Conservation (phyloP, 225 moss, liverwort and hornwort genomes). For the Anthoceros angustus region DNA sequence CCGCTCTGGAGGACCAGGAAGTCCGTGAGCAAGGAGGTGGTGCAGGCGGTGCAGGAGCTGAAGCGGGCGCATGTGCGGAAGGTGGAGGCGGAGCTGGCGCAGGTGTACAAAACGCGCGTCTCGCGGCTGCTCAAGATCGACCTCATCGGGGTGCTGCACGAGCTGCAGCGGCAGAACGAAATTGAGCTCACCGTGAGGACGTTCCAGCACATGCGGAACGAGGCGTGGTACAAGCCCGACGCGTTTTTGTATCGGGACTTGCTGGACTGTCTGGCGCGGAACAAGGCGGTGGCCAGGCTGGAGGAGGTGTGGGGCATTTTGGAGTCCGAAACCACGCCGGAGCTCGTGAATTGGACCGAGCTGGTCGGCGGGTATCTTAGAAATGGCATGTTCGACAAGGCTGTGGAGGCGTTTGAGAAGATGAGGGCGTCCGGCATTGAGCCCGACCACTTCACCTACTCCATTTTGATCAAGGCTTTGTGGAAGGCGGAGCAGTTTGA, state of each 20-base stretch:
- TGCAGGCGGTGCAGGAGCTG: constrained; percentile 51
- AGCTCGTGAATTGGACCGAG: constrained; percentile 39
- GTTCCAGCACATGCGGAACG: constrained; percentile 40
- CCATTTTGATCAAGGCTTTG: constrained; percentile 37
- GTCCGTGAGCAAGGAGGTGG: constrained; percentile 46
- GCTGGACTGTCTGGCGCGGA: constrained; percentile 44
- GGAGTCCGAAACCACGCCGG: constrained; percentile 26
- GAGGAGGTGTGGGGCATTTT: constrained; percentile 27
- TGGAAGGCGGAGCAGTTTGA: constrained; percentile 39
- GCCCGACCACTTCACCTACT: constrained; percentile 35
- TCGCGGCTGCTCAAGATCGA: constrained; percentile 49
- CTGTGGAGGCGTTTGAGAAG: constrained; percentile 30
- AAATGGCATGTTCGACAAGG: constrained; percentile 18
- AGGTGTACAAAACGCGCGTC: constrained; percentile 31
- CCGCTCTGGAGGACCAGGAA: constrained; percentile 55
- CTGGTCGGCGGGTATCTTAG: constrained; percentile 45
- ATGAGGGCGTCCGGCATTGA: constrained; percentile 21
- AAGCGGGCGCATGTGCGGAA: constrained; percentile 33
- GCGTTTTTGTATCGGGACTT: constrained; percentile 41
- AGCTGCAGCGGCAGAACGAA: constrained; percentile 55
- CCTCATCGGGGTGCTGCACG: constrained; percentile 39
- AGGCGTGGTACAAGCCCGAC: constrained; percentile 54
- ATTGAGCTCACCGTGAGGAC: constrained; percentile 36
- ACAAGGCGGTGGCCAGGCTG: constrained; percentile 32
- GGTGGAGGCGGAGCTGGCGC: constrained; percentile 2